Percentiles rank a stretch among this genome's conserved stretches.
phyloP scores from a whole-genome alignment of 192 early-diverging fungal genomes.

The Backusella luteola region DNA sequence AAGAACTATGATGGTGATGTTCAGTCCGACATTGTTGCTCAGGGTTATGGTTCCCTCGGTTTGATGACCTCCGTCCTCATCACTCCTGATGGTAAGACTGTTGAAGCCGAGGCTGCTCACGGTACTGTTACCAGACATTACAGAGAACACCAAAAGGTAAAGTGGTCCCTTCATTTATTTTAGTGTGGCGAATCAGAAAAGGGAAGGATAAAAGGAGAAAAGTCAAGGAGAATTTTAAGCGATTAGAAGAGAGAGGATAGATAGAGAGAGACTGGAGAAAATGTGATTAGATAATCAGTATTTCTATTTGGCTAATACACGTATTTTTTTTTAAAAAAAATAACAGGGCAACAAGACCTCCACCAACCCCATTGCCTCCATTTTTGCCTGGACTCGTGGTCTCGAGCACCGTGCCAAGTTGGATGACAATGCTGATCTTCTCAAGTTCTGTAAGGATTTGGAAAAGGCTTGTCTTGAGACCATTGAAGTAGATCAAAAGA shows the following conservation, averaged over 20 bases:
- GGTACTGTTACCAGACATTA: slow-evolving; percentile 95
- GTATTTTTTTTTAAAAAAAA: background rate
- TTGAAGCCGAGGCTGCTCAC: slow-evolving; percentile 96
- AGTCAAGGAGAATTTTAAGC: background rate
- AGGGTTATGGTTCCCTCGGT: slow-evolving; percentile 92
- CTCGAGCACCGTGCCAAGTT: slow-evolving; percentile 93
- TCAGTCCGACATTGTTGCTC: slow-evolving; percentile 92
- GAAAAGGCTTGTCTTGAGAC: slow-evolving; percentile 88
- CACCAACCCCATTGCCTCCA: slow-evolving; percentile 96
- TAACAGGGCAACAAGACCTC: slow-evolving; percentile 78
- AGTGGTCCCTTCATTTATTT: background rate
- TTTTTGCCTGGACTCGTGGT: slow-evolving; percentile 95
- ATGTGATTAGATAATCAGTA: background rate
- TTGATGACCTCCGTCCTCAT: slow-evolving; percentile 96
- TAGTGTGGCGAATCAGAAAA: background rate
- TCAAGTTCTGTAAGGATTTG: slow-evolving; percentile 71
- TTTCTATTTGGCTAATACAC: background rate
- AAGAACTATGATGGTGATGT: slow-evolving; percentile 98
- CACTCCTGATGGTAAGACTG: slow-evolving; percentile 87
- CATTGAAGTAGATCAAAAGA: slow-evolving; percentile 74
- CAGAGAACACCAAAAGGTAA: slow-evolving; percentile 88
- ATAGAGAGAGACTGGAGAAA: background rate
- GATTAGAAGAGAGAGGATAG: background rate
- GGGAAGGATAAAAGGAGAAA: background rate
- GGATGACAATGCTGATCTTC: slow-evolving; percentile 76